These are phyloP conservation scores for Melastoma malabathricum DNA, from an alignment of 345 rosid genomes.

Conservation along the genomic window DNA sequence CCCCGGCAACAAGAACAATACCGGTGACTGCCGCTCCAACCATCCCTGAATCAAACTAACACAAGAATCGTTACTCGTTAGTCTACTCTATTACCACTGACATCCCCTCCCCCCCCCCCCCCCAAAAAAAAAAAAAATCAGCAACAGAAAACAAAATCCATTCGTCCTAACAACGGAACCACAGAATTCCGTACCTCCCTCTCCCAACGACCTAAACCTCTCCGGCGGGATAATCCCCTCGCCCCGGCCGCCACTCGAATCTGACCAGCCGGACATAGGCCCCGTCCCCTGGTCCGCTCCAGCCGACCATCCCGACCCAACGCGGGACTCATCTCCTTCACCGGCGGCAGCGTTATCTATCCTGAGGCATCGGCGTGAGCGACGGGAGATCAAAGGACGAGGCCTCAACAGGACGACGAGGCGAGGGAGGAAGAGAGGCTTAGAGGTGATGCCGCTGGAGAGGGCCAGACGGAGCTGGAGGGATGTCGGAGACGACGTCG, in stretches of 20 bases:
- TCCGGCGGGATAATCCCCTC: constrained; percentile 28
- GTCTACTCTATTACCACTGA: background rate
- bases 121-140: background rate
- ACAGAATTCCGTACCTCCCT: background rate
- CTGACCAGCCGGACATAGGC: constrained; percentile 63
- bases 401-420: background rate
- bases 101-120: too few species aligned
- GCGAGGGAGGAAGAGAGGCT: background rate
- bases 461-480: constrained; percentile 80
- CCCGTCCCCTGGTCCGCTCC: constrained; percentile 26
- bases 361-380: background rate
- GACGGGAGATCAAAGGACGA: constrained; percentile 13
- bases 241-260: constrained; percentile 24
- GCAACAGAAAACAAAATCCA: background rate
- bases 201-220: constrained; percentile 9
- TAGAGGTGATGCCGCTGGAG: constrained; percentile 15
- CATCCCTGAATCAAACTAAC: constrained; percentile 78
- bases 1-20: constrained; percentile 36
- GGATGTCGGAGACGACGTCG: constrained; percentile 54
- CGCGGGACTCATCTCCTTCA: constrained; percentile 9
- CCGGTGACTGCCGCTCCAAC: constrained; percentile 71
- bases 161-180: background rate
- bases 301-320: constrained; percentile 13
- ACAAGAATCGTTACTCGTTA: constrained; percentile 33
- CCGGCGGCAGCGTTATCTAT: constrained; percentile 8